phyloP scores from a whole-genome alignment of 2,329 filamentous ascomycete genomes.

The Colletotrichum destructivum region DNA sequence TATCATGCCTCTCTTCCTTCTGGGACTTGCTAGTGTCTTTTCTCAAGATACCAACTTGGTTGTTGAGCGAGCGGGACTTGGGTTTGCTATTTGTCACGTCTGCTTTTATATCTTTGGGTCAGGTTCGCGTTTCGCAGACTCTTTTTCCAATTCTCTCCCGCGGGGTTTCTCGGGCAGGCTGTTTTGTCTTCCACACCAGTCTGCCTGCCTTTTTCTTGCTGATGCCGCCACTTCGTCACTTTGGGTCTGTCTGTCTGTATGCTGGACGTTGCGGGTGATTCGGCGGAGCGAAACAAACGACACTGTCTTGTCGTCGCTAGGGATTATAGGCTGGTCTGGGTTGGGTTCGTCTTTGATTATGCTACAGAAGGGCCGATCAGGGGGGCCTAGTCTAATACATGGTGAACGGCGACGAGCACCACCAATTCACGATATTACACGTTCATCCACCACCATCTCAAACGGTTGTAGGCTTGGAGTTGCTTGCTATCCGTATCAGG shows the following conservation, averaged over 20 bases:
- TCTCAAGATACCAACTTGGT: conserved; percentile 37
- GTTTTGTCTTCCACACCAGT: not conserved
- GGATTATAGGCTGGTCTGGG: conserved; percentile 1
- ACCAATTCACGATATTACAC: not conserved
- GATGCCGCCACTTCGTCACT: not conserved
- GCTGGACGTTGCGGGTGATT: not conserved
- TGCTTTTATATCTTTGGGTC: not conserved
- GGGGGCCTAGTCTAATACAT: conserved; percentile 2
- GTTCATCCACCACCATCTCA: not conserved
- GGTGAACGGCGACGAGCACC: not conserved
- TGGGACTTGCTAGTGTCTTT: conserved; percentile 30
- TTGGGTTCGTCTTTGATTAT: not conserved
- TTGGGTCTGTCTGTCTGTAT: conserved; percentile 5
- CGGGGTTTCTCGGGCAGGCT: not conserved
- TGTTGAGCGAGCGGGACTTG: conserved; percentile 26
- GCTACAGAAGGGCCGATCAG: not conserved
- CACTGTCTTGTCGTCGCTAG: not conserved
- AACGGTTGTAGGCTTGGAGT: not conserved
- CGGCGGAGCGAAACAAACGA: not conserved
- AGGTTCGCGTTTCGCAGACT: not conserved
- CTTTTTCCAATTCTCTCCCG: not conserved
- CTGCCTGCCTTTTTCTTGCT: not conserved
- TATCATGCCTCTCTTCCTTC: not conserved
- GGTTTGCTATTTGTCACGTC: conserved; percentile 17
- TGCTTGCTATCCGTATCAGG: not conserved